Evolutionary conservation across 495 filamentous ascomycete species (phyloP).

Genomic region (Aspergillus heteromorphus): DNA sequence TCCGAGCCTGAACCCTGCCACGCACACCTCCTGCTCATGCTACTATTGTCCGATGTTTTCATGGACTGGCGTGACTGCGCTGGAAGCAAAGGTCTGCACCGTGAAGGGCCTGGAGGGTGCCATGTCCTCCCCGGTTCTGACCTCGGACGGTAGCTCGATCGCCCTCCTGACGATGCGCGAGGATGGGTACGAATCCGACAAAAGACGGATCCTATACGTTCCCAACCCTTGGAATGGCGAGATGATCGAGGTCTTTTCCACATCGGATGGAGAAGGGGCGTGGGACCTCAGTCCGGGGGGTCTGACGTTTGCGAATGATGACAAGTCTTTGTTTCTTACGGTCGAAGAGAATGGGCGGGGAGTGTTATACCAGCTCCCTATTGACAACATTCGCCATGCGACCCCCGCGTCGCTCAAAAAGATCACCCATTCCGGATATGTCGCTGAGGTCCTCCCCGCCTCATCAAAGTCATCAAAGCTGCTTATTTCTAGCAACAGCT

Average conservation of each 20-base stretch:
- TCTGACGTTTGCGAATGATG: constrained; percentile 62
- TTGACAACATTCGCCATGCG: constrained; percentile 46
- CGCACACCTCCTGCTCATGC: constrained; percentile 68
- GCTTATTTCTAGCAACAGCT: constrained; percentile 59
- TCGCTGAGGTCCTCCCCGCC: constrained; percentile 53
- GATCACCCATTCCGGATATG: constrained; percentile 56
- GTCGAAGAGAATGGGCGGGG: constrained; percentile 62
- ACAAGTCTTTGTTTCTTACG: constrained; percentile 56
- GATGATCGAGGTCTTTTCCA: constrained; percentile 57
- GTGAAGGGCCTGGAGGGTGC: constrained; percentile 58
- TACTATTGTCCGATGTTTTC: constrained; percentile 59
- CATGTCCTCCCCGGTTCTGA: constrained; percentile 68
- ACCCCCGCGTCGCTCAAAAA: constrained; percentile 47
- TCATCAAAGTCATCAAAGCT: constrained; percentile 44
- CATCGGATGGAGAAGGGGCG: constrained; percentile 52
- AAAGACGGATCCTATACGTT: constrained; percentile 69
- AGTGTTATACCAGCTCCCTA: constrained; percentile 58
- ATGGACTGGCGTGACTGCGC: constrained; percentile 47
- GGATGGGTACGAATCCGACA: constrained; percentile 86
- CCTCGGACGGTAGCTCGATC: constrained; percentile 63
- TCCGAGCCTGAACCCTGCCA: constrained; percentile 68
- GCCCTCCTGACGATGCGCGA: constrained; percentile 78
- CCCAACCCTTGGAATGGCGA: constrained; percentile 52
- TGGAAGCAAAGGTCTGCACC: constrained; percentile 33
- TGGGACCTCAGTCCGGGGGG: constrained; percentile 66